Conservation (phyloP, 2,329 filamentous ascomycete genomes). For the Aspergillus clavatus region DNA sequence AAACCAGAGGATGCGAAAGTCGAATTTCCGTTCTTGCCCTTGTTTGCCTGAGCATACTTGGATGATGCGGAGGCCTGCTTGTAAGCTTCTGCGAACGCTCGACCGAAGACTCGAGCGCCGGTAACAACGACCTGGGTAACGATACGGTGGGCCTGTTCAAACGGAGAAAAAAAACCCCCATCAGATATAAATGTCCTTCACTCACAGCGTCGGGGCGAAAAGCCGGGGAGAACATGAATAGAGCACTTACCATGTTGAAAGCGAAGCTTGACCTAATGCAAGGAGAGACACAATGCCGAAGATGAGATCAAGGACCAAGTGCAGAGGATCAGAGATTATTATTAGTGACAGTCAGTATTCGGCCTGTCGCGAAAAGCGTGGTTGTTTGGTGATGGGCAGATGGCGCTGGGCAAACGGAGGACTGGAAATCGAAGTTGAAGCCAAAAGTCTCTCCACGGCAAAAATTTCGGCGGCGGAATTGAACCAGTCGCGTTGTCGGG, state of each 20-base stretch:
- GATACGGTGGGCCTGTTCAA: slow-evolving; percentile 77
- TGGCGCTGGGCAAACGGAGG: neutral
- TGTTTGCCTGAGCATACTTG: slow-evolving; percentile 71
- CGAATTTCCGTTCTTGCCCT: slow-evolving; percentile 47
- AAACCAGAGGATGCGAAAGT: slow-evolving; percentile 65
- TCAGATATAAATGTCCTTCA: too few species aligned
- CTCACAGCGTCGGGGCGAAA: too few species aligned
- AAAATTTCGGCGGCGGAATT: slow-evolving; percentile 19
- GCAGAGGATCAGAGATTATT: neutral
- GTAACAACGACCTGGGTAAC: slow-evolving; percentile 90
- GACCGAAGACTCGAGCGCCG: slow-evolving; percentile 84
- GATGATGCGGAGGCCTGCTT: slow-evolving; percentile 87
- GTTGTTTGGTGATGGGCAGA: slow-evolving; percentile 10
- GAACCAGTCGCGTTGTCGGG: neutral
- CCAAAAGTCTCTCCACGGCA: neutral
- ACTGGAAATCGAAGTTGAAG: slow-evolving; percentile 1
- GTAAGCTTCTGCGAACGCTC: slow-evolving; percentile 90
- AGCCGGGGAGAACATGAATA: neutral
- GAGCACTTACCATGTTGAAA: slow-evolving; percentile 23
- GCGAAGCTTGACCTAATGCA: neutral
- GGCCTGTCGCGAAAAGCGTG: slow-evolving; percentile 7
- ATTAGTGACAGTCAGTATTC: slow-evolving; percentile 9
- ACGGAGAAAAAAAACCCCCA: neutral
- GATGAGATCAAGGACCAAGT: neutral
- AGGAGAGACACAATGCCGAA: neutral